phyloP scores from a whole-genome alignment of 345 rosid genomes.

The Linum tenue region DNA sequence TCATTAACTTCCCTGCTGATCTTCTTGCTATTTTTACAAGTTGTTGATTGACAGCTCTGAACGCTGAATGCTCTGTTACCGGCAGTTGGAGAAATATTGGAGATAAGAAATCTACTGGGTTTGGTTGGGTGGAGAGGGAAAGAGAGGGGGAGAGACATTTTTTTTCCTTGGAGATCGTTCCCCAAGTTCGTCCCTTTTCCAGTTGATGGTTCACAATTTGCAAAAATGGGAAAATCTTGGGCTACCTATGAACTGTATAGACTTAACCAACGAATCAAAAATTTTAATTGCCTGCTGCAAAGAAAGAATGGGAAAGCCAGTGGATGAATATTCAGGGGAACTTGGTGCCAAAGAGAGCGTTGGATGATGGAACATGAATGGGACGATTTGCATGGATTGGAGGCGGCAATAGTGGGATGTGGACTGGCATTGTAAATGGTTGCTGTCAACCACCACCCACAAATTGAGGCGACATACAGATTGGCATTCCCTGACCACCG shows the following conservation, averaged over 20 bases:
- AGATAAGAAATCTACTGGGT: no score
- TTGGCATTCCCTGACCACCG: neutral
- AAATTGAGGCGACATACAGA: neutral
- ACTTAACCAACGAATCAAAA: neutral
- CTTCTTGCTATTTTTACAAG: no score
- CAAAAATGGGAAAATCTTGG: neutral
- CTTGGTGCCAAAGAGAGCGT: constrained; percentile 1
- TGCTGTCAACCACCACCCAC: neutral
- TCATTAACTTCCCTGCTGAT: no score
- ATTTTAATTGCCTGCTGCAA: neutral
- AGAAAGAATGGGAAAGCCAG: neutral
- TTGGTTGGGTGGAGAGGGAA: no score
- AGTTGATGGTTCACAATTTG: no score
- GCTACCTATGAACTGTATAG: neutral
- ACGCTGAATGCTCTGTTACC: no score
- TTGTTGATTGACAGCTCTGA: no score
- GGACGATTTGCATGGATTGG: neutral
- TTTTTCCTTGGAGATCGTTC: no score
- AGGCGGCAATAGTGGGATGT: neutral
- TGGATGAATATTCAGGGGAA: neutral
- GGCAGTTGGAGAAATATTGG: no score
- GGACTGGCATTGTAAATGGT: neutral
- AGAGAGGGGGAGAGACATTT: no score
- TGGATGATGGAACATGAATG: neutral
- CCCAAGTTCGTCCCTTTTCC: no score